Evolutionary conservation across 2,329 filamentous ascomycete species (phyloP).

Genomic region (Macrophomina tecta): DNA sequence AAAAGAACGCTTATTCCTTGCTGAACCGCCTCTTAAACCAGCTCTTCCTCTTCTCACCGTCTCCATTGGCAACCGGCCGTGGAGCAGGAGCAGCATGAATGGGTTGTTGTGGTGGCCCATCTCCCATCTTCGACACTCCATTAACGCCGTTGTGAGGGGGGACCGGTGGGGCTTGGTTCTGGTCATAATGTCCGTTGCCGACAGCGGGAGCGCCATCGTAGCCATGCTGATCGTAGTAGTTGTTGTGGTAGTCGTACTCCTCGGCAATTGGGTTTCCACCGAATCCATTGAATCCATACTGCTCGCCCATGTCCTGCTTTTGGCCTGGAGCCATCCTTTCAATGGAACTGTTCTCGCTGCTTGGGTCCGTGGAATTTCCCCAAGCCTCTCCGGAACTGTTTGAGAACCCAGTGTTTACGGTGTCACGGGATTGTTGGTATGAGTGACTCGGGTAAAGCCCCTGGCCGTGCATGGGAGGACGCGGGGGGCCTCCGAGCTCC

Average conservation of each 20-base stretch:
- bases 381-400: slow-evolving; percentile 76
- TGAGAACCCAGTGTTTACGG: slow-evolving; percentile 77
- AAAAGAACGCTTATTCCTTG: slow-evolving; percentile 54
- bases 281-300: slow-evolving; percentile 67
- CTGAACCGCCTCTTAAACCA: slow-evolving; percentile 88
- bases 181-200: slow-evolving; percentile 6
- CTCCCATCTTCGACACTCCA: slow-evolving; percentile 31
- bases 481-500: slow-evolving; percentile 36
- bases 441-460: slow-evolving; percentile 55
- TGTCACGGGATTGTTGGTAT: slow-evolving; percentile 85
- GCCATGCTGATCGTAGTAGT: slow-evolving; percentile 12
- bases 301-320: slow-evolving; percentile 43
- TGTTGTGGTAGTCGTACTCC: slow-evolving; percentile 39
- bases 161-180: slow-evolving; percentile 7
- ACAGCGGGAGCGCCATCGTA: slow-evolving; percentile 23
- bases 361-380: slow-evolving; percentile 86
- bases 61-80: slow-evolving; percentile 31
- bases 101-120: slow-evolving; percentile 23
- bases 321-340: slow-evolving; percentile 66
- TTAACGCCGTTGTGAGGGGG: slow-evolving; percentile 22
- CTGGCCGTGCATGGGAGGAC: slow-evolving; percentile 48
- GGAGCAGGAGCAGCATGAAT: slow-evolving; percentile 11
- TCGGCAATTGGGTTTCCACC: slow-evolving; percentile 51
- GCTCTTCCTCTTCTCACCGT: slow-evolving; percentile 78
- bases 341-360: slow-evolving; percentile 90